Conservation (phyloP, 306 rosid species). For the Rosa chinensis region DNA sequence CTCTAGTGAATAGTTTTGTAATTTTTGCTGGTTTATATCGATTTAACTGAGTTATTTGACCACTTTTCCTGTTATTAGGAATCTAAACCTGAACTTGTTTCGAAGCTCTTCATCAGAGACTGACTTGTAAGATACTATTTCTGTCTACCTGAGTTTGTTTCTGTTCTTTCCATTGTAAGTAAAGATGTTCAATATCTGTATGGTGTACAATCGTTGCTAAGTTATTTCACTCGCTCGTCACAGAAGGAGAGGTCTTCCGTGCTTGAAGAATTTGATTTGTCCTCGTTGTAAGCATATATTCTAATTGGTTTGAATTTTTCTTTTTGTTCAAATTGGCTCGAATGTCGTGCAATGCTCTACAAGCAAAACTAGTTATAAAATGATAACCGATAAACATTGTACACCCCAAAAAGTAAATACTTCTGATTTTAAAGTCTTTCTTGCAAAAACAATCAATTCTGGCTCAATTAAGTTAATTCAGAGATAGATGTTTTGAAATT, state of each 20-base stretch:
- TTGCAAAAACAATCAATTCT: background rate
- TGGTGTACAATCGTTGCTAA: slow-evolving; percentile 13
- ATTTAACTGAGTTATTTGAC: slow-evolving; percentile 21
- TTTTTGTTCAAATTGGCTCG: background rate
- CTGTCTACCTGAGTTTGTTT: slow-evolving; percentile 13
- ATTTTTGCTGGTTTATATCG: background rate
- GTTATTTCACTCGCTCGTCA: slow-evolving; percentile 13
- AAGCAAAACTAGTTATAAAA: background rate
- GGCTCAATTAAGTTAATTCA: background rate
- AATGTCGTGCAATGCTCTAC: background rate
- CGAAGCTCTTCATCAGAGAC: slow-evolving; percentile 48
- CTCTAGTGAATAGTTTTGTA: slow-evolving; percentile 18
- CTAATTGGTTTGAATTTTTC: background rate
- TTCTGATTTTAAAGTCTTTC: background rate
- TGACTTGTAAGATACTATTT: slow-evolving; percentile 48
- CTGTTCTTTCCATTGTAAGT: background rate
- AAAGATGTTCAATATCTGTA: background rate
- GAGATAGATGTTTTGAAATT: background rate
- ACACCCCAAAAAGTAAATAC: background rate
- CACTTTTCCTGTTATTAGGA: slow-evolving; percentile 46
- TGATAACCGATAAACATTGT: background rate
- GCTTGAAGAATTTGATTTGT: slow-evolving; percentile 53
- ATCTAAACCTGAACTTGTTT: slow-evolving; percentile 72
- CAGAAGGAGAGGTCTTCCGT: slow-evolving; percentile 58
- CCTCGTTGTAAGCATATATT: slow-evolving; percentile 61